Conservation (phyloP, 129 eudicot species). For the Lactuca saligna region DNA sequence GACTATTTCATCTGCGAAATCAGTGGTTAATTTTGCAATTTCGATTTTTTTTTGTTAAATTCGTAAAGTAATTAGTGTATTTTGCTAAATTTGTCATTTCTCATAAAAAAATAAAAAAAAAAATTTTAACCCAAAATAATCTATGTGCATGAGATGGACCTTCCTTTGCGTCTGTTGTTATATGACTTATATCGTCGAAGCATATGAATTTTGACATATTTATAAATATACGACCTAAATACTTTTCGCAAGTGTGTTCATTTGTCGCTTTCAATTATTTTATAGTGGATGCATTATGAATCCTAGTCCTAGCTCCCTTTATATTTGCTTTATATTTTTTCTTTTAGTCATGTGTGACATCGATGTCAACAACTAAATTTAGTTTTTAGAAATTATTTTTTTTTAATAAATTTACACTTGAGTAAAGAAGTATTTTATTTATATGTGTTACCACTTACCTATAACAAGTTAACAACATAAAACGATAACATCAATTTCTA, state of each 20-base stretch:
- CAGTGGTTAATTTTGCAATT: no score
- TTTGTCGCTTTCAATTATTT: constrained; percentile 13
- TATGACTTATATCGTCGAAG: background rate
- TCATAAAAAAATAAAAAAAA: no score
- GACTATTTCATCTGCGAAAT: no score
- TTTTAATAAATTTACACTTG: no score
- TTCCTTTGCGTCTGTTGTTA: background rate
- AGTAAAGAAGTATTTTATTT: no score
- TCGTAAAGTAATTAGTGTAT: no score
- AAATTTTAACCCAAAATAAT: background rate
- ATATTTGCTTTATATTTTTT: background rate
- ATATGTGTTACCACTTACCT: no score
- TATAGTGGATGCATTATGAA: constrained; percentile 14
- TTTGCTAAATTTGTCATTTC: no score
- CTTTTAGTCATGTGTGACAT: background rate
- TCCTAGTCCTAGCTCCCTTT: constrained; percentile 7
- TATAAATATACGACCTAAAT: no score
- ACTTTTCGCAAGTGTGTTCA: background rate
- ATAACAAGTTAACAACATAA: no score
- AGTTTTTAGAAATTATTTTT: background rate
- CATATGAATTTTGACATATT: background rate
- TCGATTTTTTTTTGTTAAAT: no score
- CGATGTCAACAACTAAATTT: background rate
- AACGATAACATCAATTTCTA: no score
- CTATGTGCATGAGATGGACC: background rate